Evolutionary conservation across 108 stramenopile genomes (phyloP).

Genomic region (Nitzschia inconspicua): DNA sequence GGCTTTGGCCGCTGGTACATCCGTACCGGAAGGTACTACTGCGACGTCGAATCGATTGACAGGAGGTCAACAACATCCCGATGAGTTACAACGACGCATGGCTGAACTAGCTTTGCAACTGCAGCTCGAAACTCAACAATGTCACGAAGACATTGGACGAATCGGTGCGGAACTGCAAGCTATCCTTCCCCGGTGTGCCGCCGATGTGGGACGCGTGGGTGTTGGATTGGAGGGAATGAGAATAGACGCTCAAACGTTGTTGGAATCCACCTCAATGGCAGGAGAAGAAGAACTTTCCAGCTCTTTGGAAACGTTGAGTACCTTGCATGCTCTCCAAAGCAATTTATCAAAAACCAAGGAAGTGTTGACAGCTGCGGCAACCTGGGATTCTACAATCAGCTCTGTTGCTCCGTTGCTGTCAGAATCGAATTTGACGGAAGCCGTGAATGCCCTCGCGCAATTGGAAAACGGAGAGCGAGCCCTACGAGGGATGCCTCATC

Average conservation of each 20-base stretch:
- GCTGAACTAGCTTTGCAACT: conserved; percentile 78
- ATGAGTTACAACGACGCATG: conserved; percentile 58
- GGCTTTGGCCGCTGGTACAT: conserved; percentile 34
- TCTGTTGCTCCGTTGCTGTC: conserved; percentile 57
- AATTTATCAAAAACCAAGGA: conserved; percentile 58
- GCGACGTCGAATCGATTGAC: background rate
- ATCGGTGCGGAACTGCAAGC: conserved; percentile 83
- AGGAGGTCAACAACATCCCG: background rate
- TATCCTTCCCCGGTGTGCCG: conserved; percentile 77
- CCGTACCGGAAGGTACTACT: background rate
- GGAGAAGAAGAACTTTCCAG: conserved; percentile 37
- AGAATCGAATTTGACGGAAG: conserved; percentile 53
- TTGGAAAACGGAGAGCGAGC: conserved; percentile 68
- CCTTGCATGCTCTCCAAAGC: conserved; percentile 67
- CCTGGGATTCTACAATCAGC: conserved; percentile 70
- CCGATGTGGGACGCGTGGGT: conserved; percentile 66
- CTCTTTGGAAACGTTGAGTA: conserved; percentile 59
- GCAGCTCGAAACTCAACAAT: conserved; percentile 73
- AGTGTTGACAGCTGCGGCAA: conserved; percentile 71
- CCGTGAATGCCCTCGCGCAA: conserved; percentile 54
- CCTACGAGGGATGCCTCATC: conserved; percentile 66
- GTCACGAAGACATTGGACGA: conserved; percentile 82
- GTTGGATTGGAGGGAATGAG: conserved; percentile 68
- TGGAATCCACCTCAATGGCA: conserved; percentile 28
- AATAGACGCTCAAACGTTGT: conserved; percentile 50